Conservation (phyloP, 768 basidiomycete species). For the Cystobasidium onofrii region DNA sequence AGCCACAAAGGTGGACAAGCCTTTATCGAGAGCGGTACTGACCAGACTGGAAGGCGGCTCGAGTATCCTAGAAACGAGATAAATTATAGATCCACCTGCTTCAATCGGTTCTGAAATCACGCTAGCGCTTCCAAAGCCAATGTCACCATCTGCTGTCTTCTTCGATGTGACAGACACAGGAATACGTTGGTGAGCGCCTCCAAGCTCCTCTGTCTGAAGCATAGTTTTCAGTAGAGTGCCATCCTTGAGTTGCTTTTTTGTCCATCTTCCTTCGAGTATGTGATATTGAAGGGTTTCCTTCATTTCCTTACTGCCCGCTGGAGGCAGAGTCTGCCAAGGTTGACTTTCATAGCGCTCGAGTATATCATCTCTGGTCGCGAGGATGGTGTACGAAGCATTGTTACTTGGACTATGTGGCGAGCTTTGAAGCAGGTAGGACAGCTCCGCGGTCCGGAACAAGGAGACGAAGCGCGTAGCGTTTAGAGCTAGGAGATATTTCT, state of each 20-base stretch:
- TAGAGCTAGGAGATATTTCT: constrained; percentile 85
- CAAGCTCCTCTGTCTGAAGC: constrained; percentile 62
- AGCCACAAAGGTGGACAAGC: constrained; percentile 82
- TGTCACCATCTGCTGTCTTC: constrained; percentile 48
- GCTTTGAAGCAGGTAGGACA: constrained; percentile 50
- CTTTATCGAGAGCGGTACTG: constrained; percentile 68
- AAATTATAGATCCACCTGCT: constrained; percentile 70
- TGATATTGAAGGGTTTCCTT: constrained; percentile 74
- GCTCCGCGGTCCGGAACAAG: constrained; percentile 71
- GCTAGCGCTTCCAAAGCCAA: constrained; percentile 75
- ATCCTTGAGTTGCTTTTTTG: constrained; percentile 60
- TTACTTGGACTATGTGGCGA: constrained; percentile 48
- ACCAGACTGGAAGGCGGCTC: constrained; percentile 73
- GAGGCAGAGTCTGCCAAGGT: constrained; percentile 50
- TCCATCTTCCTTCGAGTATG: constrained; percentile 75
- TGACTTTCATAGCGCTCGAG: constrained; percentile 44
- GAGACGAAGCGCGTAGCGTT: constrained; percentile 87
- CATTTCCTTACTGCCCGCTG: constrained; percentile 61
- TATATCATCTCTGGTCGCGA: constrained; percentile 83
- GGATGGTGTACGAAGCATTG: constrained; percentile 63
- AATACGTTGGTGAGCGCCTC: constrained; percentile 46
- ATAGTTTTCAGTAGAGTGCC: constrained; percentile 73
- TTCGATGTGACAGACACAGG: constrained; percentile 43
- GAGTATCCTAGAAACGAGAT: constrained; percentile 76
- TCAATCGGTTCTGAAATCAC: constrained; percentile 73